Percentiles rank a stretch among this genome's conserved stretches.
These are phyloP conservation scores for Phytophthora europaea DNA, from an alignment of 352 stramenopile species.

Conservation along the genomic window DNA sequence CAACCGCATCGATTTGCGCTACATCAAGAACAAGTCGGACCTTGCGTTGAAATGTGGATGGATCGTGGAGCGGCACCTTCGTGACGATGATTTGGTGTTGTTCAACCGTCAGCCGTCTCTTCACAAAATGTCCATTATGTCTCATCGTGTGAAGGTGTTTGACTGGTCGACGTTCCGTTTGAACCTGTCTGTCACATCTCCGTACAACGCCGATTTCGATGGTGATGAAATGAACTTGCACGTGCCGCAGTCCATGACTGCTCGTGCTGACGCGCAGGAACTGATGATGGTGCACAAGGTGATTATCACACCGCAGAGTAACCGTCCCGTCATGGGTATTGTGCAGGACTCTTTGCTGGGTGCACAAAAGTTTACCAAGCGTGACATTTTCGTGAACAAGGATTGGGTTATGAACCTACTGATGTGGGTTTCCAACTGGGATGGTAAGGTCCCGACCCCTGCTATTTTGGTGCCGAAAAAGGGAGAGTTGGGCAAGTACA, in stretches of 20 bases:
- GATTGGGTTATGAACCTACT: slow-evolving; percentile 98
- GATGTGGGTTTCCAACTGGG: slow-evolving; percentile 98
- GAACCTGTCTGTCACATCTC: slow-evolving; percentile 98
- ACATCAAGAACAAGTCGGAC: slow-evolving; percentile 98
- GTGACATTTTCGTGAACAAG: slow-evolving; percentile 98
- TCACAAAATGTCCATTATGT: slow-evolving; percentile 99
- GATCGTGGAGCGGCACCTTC: slow-evolving; percentile 99
- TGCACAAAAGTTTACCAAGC: slow-evolving; percentile 98
- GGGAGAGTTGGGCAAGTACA: slow-evolving; percentile 85
- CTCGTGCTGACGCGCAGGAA: slow-evolving; percentile 97
- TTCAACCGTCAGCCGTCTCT: slow-evolving; percentile 99
- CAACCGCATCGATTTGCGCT: slow-evolving; percentile 98
- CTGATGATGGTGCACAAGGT: slow-evolving; percentile 99
- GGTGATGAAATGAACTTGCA: slow-evolving; percentile 99
- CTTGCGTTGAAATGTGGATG: slow-evolving; percentile 97
- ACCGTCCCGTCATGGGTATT: slow-evolving; percentile 99
- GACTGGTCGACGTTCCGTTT: slow-evolving; percentile 99
- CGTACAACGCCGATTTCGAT: slow-evolving; percentile 99
- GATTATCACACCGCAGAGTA: slow-evolving; percentile 99
- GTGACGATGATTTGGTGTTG: slow-evolving; percentile 98
- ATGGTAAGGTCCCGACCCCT: slow-evolving; percentile 97
- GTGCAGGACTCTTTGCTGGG: slow-evolving; percentile 98
- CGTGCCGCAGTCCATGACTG: slow-evolving; percentile 97
- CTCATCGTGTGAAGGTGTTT: slow-evolving; percentile 98
- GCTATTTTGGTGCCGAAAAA: slow-evolving; percentile 97